These are phyloP conservation scores for Talaromyces piceae DNA, from an alignment of 2,329 filamentous ascomycete genomes.

Conservation along the genomic window DNA sequence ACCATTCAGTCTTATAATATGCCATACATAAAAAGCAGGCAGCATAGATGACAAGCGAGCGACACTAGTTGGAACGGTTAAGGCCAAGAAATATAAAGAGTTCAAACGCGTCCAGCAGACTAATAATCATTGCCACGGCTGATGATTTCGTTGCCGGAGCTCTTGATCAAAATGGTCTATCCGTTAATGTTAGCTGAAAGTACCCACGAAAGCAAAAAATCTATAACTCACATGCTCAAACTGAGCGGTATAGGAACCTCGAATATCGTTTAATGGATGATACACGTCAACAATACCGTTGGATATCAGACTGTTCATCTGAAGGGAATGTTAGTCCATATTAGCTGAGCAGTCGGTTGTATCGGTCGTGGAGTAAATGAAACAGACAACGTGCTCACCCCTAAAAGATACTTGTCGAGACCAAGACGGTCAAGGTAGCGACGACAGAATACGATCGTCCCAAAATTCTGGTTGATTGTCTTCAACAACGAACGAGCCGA, in stretches of 20 bases:
- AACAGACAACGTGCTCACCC: constrained; percentile 34
- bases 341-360: neutral
- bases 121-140: constrained; percentile 32
- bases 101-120: neutral
- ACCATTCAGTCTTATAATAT: no score
- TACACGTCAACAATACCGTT: constrained; percentile 53
- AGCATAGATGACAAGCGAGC: neutral
- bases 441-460: constrained; percentile 54
- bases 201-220: neutral
- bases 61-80: neutral
- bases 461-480: constrained; percentile 56
- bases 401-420: constrained; percentile 51
- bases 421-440: constrained; percentile 60
- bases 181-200: constrained; percentile 2
- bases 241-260: constrained; percentile 57
- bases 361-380: constrained; percentile 12
- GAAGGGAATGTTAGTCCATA: no score
- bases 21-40: neutral
- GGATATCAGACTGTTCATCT: constrained; percentile 52
- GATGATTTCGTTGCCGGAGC: constrained; percentile 36
- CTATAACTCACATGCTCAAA: constrained; percentile 51
- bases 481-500: constrained; percentile 52
- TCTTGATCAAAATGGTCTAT: constrained; percentile 34
- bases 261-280: constrained; percentile 49
- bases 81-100: neutral